phyloP scores from a whole-genome alignment of 1,139 yeast genomes.

The Suhomyces yuchorum region DNA sequence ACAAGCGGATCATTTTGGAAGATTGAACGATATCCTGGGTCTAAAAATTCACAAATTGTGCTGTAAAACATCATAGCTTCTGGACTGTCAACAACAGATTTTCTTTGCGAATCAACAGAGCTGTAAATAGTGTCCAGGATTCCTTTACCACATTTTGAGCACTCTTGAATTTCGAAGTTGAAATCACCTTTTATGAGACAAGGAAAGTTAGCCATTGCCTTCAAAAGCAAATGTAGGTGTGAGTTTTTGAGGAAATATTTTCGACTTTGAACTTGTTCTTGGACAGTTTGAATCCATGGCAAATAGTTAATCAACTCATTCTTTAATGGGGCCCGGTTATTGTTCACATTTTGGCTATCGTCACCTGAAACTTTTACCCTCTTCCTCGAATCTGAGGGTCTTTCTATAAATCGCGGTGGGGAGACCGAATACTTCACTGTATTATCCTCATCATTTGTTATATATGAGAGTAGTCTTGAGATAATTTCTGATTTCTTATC shows the following conservation, averaged over 20 bases:
- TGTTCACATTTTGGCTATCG: not conserved
- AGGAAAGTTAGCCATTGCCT: slow-evolving; percentile 46
- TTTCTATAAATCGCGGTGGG: not conserved
- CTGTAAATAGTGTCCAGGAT: slow-evolving; percentile 26
- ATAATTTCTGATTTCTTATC: slow-evolving; percentile 12
- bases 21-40: slow-evolving; percentile 4
- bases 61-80: slow-evolving; percentile 28
- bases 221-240: slow-evolving; percentile 31
- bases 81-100: slow-evolving; percentile 23
- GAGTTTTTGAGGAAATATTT: slow-evolving; percentile 10
- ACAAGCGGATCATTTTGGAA: slow-evolving; percentile 28
- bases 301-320: slow-evolving; percentile 15
- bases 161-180: slow-evolving; percentile 31
- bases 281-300: slow-evolving; percentile 30
- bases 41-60: slow-evolving; percentile 25
- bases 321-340: not conserved
- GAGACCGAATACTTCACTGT: not conserved
- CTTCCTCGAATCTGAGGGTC: not conserved
- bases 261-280: not conserved
- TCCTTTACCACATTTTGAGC: slow-evolving; percentile 44
- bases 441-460: slow-evolving; percentile 5
- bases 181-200: slow-evolving; percentile 42
- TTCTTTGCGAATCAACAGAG: slow-evolving; percentile 26
- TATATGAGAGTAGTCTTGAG: slow-evolving; percentile 12
- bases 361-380: not conserved